These are phyloP conservation scores for Graphiopsis chlorocephala DNA, from an alignment of 2,329 filamentous ascomycete genomes.

Conservation along the genomic window DNA sequence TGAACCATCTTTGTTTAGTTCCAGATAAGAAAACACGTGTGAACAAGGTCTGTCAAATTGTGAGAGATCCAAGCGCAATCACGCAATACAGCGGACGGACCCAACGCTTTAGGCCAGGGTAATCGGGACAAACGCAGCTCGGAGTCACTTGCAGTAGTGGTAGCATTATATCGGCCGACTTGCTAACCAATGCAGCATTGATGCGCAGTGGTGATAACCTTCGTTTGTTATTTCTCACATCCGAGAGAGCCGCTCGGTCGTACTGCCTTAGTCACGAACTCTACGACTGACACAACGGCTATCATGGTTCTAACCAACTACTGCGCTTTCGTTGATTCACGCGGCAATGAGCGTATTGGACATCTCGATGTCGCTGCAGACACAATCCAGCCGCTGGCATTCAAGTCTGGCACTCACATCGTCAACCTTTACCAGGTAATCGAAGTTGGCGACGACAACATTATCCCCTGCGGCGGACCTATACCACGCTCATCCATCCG, in stretches of 20 bases:
- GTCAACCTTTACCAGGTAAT: slow-evolving; percentile 53
- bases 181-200: background rate
- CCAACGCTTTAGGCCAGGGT: background rate
- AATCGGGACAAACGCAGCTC: background rate
- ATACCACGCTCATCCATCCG: slow-evolving; percentile 39
- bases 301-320: background rate
- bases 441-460: slow-evolving; percentile 42
- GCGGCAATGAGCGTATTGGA: slow-evolving; percentile 36
- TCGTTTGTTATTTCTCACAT: background rate
- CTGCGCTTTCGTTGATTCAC: background rate
- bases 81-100: background rate
- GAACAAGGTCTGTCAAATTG: background rate
- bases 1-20: background rate
- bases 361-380: slow-evolving; percentile 40
- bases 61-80: background rate
- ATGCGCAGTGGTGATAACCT: background rate
- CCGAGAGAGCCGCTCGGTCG: background rate
- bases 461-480: slow-evolving; percentile 36
- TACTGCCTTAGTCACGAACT: background rate
- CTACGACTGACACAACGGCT: background rate
- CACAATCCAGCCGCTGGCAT: slow-evolving; percentile 45
- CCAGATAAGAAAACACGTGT: background rate
- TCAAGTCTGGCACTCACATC: slow-evolving; percentile 48
- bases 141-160: background rate
- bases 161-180: background rate